Evolutionary conservation across 2,329 filamentous ascomycete genomes (phyloP), one percentile per base, ranked within the genome.

Genomic region (Fusarium agapanthi): DNA sequence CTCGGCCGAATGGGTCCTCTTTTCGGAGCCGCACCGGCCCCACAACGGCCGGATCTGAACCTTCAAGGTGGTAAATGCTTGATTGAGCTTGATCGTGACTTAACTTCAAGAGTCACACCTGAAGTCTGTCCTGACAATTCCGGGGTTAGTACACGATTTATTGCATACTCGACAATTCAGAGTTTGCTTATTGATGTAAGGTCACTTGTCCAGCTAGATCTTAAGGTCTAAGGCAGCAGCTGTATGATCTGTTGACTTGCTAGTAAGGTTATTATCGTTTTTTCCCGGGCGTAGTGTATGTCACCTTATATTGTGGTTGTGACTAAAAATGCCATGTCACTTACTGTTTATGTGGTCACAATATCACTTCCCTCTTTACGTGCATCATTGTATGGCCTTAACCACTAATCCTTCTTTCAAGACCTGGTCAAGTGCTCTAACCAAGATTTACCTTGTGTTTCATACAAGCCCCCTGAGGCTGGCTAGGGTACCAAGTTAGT

Each of bases 11-110:
- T 30, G 26, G 1, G 15, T 10, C 11, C 20, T 10, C 45, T 64
- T 61, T 68, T 61, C 24, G 61, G 61, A 69, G 75, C 75, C 62
- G 54, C 4, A 7, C 11, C 62, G 53, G 65, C 54, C 40, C 65
- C 54, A 61, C 54, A 61, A 24, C 47, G 44, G 63, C 62, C 40
- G 65, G 35, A 67, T 53, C 28, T 59, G 26, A 47, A 35, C 26
- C 38, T 41, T 14, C 20, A 24, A 16, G 22, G 43, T 37, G 28
- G 18, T 24, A 28, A 22, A 32, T 22, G 37, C 35, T 55, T 55
- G 28, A 40, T 48, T 47, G 43, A 28, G 22, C 35, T 34, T 35
- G n/a, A 40, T 35, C 40, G 16, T 28, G 24, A 20, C 14, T 28
- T 28, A 37, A 50, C 20, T n/a, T 56, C 30, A 30, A 30, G 32